These are phyloP conservation scores for Colletotrichum shisoi DNA, from an alignment of 2,329 filamentous ascomycete species.

Conservation along the genomic window DNA sequence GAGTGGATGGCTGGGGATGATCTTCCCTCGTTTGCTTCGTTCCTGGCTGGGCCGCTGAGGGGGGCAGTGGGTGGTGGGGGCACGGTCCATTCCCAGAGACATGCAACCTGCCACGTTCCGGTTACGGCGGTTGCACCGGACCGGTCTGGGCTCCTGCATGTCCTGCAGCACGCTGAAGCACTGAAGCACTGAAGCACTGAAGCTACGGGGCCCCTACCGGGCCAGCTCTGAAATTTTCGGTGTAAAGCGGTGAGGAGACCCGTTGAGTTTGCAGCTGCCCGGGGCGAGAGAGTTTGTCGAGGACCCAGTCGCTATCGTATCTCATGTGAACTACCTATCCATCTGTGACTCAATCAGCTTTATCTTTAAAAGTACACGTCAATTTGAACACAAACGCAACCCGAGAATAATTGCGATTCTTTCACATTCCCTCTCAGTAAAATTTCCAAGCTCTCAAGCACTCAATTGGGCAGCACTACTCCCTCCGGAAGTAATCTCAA, in stretches of 20 bases:
- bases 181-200: slow-evolving; percentile 13
- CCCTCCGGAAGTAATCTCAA: slow-evolving; percentile 14
- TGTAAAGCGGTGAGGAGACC: slow-evolving; percentile 36
- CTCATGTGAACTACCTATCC: slow-evolving; percentile 27
- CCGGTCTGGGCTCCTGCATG: slow-evolving; percentile 30
- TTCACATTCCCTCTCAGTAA: background rate
- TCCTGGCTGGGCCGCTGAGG: slow-evolving; percentile 18
- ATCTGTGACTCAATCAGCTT: slow-evolving; percentile 34
- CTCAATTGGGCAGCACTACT: background rate
- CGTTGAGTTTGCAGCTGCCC: slow-evolving; percentile 30
- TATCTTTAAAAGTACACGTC: background rate
- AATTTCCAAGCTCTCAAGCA: slow-evolving; percentile 2
- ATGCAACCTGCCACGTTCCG: slow-evolving; percentile 22
- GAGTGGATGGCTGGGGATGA: slow-evolving; percentile 38
- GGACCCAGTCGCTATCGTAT: slow-evolving; percentile 14
- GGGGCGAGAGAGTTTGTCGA: slow-evolving; percentile 19
- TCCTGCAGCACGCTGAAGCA: slow-evolving; percentile 4
- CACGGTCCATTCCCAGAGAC: slow-evolving; percentile 26
- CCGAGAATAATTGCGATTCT: slow-evolving; percentile 8
- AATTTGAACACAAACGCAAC: slow-evolving; percentile 22
- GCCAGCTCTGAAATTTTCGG: slow-evolving; percentile 37
- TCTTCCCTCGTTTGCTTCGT: slow-evolving; percentile 25
- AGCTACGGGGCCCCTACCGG: slow-evolving; percentile 4
- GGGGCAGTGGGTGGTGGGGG: background rate
- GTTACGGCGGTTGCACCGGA: slow-evolving; percentile 30